Base-by-base conservation (phyloP, 306 rosid species). In the Prunus mira region DNA sequence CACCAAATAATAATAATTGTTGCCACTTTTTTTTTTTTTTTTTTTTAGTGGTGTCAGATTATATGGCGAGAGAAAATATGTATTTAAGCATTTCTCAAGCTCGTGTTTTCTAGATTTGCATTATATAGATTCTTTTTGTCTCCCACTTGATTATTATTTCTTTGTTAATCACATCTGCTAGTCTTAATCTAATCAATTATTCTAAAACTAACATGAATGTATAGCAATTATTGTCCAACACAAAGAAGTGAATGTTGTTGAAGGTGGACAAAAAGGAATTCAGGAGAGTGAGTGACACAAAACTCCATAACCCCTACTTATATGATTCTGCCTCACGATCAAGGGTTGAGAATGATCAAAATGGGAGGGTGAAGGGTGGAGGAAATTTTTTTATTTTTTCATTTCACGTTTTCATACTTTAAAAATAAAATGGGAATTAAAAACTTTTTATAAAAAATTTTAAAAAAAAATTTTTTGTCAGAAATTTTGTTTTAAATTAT, bases 191-290 rank as follows among this genome's bases (percentile, higher is more conserved):
- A 12, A 52, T 19, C 43, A 71, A 52, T 52, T 38, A 32, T 50
- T 70, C 74, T 11, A 19, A 71, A 38, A 34, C 69, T 18, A 64
- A 3, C 24, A 64, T 64, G 17, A 27, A 49, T 27, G 22, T 12
- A 8, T 30, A 24, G 20, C 34, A 69, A 24, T 49, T 47, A 69
- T 69, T 50, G 14, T 69, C 73, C 73, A 69, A 54, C 25, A 66
- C 45, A 74, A 76, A 46, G 67, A 34, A 75, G 78, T 30, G 5
- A 22, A 41, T 18, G 66, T 49, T 3, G 56, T 49, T 69, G 58
- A 64, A 64, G 45, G 34, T 49, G 34, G 72, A 67, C 64, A 38
- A 38, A 32, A 15, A 24, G 54, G 25, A 34, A 17, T 14, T 79
- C 32, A 27, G 45, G 41, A 69, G 57, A 13, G 12, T 8, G 8